Conservation (phyloP, 805 yeast genomes). For the Scheffersomyces lignosus region DNA sequence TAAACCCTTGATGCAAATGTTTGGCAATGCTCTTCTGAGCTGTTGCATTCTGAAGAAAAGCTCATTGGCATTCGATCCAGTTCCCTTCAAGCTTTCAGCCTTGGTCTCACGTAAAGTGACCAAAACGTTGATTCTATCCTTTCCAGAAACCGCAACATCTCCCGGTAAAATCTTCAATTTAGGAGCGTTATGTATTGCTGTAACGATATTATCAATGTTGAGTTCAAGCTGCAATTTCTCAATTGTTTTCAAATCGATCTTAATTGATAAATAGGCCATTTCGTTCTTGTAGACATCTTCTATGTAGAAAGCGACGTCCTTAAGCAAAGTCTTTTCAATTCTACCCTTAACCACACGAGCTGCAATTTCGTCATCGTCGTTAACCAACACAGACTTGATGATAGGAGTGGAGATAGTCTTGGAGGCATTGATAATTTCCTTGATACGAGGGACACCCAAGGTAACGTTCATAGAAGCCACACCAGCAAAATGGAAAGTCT, state of each 20-base stretch:
- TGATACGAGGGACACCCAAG: constrained; percentile 98
- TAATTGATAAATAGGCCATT: constrained; percentile 75
- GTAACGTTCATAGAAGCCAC: constrained; percentile 99
- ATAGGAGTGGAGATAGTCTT: constrained; percentile 95
- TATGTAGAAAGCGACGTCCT: constrained; percentile 84
- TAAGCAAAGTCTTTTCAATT: constrained; percentile 84
- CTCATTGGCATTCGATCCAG: constrained; percentile 40
- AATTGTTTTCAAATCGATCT: constrained; percentile 79
- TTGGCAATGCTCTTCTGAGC: constrained; percentile 79
- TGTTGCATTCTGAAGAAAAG: constrained; percentile 88
- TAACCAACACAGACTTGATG: constrained; percentile 89
- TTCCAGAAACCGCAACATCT: constrained; percentile 69
- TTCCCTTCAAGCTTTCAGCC: constrained; percentile 33
- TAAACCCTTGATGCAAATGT: constrained; percentile 89
- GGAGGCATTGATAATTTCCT: constrained; percentile 97
- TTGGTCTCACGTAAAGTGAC: constrained; percentile 46
- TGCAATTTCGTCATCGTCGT: constrained; percentile 92
- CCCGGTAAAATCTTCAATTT: constrained; percentile 77
- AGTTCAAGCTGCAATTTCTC: constrained; percentile 89
- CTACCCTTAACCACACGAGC: constrained; percentile 99
- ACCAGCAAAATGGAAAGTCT: constrained; percentile 97
- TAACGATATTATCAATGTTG: constrained; percentile 80
- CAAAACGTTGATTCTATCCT: constrained; percentile 63
- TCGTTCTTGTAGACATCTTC: constrained; percentile 90
- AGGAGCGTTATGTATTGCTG: constrained; percentile 80